Conservation (phyloP, 345 rosid genomes). For the Erysimum cheiranthoides region DNA sequence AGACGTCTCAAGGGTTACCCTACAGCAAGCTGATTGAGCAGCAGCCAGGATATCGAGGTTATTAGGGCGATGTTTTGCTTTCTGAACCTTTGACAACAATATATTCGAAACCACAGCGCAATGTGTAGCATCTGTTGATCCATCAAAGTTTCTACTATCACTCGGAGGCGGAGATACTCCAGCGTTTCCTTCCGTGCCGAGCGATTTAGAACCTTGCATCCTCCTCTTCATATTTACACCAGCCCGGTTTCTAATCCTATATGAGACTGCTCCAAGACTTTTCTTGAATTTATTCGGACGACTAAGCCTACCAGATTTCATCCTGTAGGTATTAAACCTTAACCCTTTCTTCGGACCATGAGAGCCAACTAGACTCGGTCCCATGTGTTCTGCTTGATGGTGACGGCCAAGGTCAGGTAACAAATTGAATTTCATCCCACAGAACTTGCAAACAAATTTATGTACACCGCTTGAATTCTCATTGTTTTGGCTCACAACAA, state of each 20-base stretch:
- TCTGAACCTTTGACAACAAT: constrained; percentile 69
- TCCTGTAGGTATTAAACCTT: constrained; percentile 69
- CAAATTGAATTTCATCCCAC: constrained; percentile 89
- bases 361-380: constrained; percentile 58
- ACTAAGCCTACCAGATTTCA: constrained; percentile 93
- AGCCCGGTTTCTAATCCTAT: constrained; percentile 74
- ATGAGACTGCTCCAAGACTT: constrained; percentile 77
- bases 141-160: constrained; percentile 54
- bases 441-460: constrained; percentile 82
- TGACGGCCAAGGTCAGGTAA: constrained; percentile 99
- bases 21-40: constrained; percentile 92
- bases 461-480: constrained; percentile 56
- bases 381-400: constrained; percentile 99
- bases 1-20: constrained; percentile 71
- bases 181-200: constrained; percentile 44
- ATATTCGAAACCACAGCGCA: constrained; percentile 73
- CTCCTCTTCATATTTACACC: constrained; percentile 72
- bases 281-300: constrained; percentile 83
- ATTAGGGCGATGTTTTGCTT: constrained; percentile 86
- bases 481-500: constrained; percentile 50
- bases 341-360: constrained; percentile 72
- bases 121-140: constrained; percentile 58
- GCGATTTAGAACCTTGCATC: constrained; percentile 70
- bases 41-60: constrained; percentile 77
- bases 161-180: constrained; percentile 45